A percentile compares a stretch with the other conserved stretches of the same genome.
Evolutionary conservation across 2,329 filamentous ascomycete species (phyloP).

Genomic region (Penicillium hordei): DNA sequence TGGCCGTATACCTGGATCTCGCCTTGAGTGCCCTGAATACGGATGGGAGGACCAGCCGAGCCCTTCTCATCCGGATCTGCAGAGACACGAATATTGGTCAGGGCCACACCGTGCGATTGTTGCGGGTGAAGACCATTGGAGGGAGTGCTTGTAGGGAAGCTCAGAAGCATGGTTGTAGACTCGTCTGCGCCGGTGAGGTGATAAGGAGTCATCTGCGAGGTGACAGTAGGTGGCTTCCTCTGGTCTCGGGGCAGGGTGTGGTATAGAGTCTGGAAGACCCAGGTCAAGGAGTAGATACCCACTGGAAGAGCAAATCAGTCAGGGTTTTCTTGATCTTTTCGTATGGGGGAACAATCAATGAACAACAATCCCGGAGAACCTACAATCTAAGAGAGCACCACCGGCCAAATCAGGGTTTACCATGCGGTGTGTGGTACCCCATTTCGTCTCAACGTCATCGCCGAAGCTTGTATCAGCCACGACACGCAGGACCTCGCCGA

Average conservation of each 20-base stretch:
- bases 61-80: slow-evolving; percentile 62
- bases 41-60: slow-evolving; percentile 65
- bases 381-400: slow-evolving; percentile 72
- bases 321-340: neutral
- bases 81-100: slow-evolving; percentile 62
- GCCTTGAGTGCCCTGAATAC: slow-evolving; percentile 76
- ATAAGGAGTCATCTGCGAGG: slow-evolving; percentile 71
- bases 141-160: slow-evolving; percentile 63
- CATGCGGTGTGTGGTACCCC: slow-evolving; percentile 68
- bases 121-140: slow-evolving; percentile 38
- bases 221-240: slow-evolving; percentile 64
- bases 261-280: slow-evolving; percentile 88
- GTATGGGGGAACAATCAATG: neutral
- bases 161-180: slow-evolving; percentile 72
- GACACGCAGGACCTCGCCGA: slow-evolving; percentile 60
- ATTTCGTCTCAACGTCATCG: slow-evolving; percentile 60
- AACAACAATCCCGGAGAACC: slow-evolving; percentile 17
- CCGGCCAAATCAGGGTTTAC: slow-evolving; percentile 81
- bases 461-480: slow-evolving; percentile 64
- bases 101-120: slow-evolving; percentile 69
- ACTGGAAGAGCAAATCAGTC: slow-evolving; percentile 41
- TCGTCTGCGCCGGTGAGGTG: slow-evolving; percentile 72
- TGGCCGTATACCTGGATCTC: slow-evolving; percentile 78
- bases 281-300: slow-evolving; percentile 84
- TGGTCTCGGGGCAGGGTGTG: slow-evolving; percentile 65